These are phyloP conservation scores for Ophiostoma ips DNA, from an alignment of 2,329 filamentous ascomycete genomes.

Conservation along the genomic window DNA sequence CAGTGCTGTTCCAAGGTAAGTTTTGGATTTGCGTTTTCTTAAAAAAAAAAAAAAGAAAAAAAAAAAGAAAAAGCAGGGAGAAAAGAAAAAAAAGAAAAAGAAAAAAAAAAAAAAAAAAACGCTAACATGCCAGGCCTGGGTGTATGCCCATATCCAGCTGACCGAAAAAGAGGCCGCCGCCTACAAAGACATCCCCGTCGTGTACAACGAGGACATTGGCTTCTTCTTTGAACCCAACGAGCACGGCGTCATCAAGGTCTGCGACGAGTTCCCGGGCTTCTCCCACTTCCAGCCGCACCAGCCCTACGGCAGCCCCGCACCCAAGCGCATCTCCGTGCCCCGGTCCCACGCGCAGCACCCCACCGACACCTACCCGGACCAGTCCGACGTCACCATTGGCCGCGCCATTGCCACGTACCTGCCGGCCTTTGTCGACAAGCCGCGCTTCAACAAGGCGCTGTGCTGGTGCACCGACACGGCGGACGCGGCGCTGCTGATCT, in stretches of 20 bases:
- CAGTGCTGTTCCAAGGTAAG: neutral
- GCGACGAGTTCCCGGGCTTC: neutral
- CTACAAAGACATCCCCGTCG: neutral
- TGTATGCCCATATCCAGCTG: neutral
- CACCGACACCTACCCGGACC: neutral
- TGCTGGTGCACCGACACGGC: conserved; percentile 1
- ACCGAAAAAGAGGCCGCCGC: neutral
- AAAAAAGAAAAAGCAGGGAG: too few relatives aligned
- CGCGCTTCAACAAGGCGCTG: neutral
- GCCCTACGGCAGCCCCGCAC: neutral
- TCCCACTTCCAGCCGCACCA: neutral
- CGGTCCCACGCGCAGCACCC: neutral
- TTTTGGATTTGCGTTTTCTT: too few relatives aligned
- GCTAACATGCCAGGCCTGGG: neutral
- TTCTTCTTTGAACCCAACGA: conserved; percentile 1
- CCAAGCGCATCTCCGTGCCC: neutral
- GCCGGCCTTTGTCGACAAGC: neutral
- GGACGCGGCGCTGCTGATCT: neutral
- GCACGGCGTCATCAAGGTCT: conserved; percentile 1
- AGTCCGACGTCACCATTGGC: neutral
- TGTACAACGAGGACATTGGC: neutral
- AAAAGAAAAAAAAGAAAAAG: too few relatives aligned
- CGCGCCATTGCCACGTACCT: neutral
- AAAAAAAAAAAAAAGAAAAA: too few relatives aligned
- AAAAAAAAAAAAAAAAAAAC: too few relatives aligned